These are phyloP conservation scores for Lactarius quietus DNA, from an alignment of 768 basidiomycete species.

Conservation along the genomic window DNA sequence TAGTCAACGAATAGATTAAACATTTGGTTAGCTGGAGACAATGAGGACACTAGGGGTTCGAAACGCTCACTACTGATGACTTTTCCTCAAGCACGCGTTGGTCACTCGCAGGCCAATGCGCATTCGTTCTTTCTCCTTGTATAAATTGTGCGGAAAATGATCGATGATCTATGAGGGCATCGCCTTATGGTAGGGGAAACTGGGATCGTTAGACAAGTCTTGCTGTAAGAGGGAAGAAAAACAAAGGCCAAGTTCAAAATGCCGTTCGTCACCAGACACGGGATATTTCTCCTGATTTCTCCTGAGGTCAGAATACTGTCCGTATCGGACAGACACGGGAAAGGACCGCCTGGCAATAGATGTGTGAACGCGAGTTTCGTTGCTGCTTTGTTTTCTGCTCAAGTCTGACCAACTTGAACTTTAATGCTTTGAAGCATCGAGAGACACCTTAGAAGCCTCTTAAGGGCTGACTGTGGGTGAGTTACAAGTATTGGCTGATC, in stretches of 20 bases:
- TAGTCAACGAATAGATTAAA: too few relatives aligned
- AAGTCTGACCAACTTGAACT: background rate
- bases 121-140: too few relatives aligned
- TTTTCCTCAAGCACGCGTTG: background rate
- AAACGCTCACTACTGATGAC: background rate
- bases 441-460: background rate
- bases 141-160: too few relatives aligned
- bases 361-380: background rate
- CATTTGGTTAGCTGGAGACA: background rate
- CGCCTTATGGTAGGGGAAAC: background rate
- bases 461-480: background rate
- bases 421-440: background rate
- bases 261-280: too few relatives aligned
- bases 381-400: background rate
- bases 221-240: background rate
- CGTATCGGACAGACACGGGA: background rate
- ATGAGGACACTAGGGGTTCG: background rate
- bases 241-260: background rate
- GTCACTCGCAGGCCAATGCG: background rate
- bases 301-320: background rate
- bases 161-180: background rate
- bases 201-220: background rate
- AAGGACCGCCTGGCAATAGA: background rate
- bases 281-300: background rate
- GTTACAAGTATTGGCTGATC: too few relatives aligned